Base-by-base conservation (phyloP, 1,139 yeast species). In the Zygoascus hellenicus region DNA sequence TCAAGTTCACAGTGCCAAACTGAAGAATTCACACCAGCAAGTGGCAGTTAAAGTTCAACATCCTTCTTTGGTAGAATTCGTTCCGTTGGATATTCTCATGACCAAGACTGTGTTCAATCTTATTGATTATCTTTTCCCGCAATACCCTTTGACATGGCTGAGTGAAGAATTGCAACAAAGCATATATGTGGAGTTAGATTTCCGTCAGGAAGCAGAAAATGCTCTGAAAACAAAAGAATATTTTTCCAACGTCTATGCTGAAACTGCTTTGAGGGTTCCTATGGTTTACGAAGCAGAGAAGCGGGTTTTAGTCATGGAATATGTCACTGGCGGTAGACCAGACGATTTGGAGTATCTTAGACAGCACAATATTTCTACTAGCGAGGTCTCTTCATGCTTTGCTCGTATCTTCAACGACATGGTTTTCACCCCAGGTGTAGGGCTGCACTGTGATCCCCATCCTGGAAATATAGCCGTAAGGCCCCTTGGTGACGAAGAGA, bases 1-100 rank as follows among this genome's bases (percentile, higher is more conserved):
- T 0, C 99, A 92, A 61, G 99, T 92, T 9, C 98, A 92, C 65
- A 70, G 74, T 38, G 99, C 95, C 0, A 75, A 66, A 1, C 65
- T 90, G 48, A 75, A 70, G 49, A 68, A 65, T 2, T 75, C 72
- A 3, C 89, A 88, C 1, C 77, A 82, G 56, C 77, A 75, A 58
- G 97, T 90, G 1, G 98, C 98, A 0, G 96, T 92, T 19, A 92
- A 94, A 61, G 77, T 92, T 36, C 98, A 92, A 63, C 99, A 92
- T 65, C 98, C 98, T 0, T 76, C 89, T 5, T 71, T 92, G 45
- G 77, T 80, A 46, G 89, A 85, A 58, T 92, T 86, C 68, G 95
- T 92, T 7, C 97, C 98, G 0, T 67, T 92, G 30, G 99, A 92
- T 67, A 81, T 92, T 5, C 71, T 77, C 58, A 69, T 92, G 64